Evolutionary conservation across 225 moss, liverwort and hornwort species (phyloP).

Genomic region (Pseudisothecium myosuroides): DNA sequence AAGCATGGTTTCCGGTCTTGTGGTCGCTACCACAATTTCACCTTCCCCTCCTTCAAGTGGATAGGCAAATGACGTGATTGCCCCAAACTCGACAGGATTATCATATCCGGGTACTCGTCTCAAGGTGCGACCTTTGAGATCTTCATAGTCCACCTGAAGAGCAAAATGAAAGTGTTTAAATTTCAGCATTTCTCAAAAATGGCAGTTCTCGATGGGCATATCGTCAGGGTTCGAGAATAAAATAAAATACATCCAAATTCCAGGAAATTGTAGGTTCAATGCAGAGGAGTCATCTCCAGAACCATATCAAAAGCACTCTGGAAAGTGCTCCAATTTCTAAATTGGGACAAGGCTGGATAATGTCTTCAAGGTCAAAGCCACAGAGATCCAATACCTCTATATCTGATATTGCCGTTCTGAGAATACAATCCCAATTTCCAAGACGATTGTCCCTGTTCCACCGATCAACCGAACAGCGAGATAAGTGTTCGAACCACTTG

Average conservation of each 20-base stretch:
- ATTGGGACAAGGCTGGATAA: background rate
- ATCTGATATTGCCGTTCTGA: conserved; percentile 87
- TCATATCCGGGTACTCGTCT: conserved; percentile 81
- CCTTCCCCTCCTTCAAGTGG: conserved; percentile 69
- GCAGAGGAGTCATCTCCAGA: background rate
- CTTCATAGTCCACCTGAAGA: conserved; percentile 72
- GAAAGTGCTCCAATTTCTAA: background rate
- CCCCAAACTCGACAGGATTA: conserved; percentile 72
- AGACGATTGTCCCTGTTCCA: conserved; percentile 75
- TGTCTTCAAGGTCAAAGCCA: background rate
- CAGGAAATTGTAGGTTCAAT: background rate
- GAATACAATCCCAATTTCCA: conserved; percentile 85
- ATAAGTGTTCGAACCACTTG: background rate
- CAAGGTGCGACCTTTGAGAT: conserved; percentile 52
- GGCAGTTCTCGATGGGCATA: background rate
- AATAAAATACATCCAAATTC: background rate
- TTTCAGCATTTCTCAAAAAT: background rate
- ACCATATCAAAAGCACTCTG: background rate
- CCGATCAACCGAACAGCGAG: background rate
- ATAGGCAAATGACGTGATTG: conserved; percentile 87
- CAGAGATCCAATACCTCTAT: conserved; percentile 55
- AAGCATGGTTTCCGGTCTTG: conserved; percentile 97
- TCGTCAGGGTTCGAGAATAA: background rate
- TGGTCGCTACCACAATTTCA: conserved; percentile 91
- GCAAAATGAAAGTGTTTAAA: background rate